These are phyloP conservation scores for Acidomyces sp. DNA, from an alignment of 495 filamentous ascomycete species.

Conservation along the genomic window DNA sequence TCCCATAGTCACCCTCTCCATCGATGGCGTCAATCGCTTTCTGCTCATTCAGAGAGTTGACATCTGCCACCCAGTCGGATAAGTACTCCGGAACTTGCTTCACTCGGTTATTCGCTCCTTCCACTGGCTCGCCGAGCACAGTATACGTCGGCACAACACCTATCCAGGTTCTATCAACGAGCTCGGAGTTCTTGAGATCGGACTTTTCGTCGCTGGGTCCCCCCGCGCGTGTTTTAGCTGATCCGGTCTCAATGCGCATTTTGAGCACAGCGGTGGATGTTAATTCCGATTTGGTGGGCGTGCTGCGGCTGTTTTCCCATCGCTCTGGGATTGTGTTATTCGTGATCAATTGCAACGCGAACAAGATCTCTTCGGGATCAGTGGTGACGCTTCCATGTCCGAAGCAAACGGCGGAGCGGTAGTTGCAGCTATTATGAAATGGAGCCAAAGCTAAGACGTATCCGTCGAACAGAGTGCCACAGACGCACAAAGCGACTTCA, in stretches of 20 bases:
- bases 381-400: constrained; percentile 48
- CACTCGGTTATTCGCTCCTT: constrained; percentile 47
- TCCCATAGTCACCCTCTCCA: constrained; percentile 6
- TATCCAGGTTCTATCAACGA: constrained; percentile 56
- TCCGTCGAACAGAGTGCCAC: constrained; percentile 58
- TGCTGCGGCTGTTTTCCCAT: constrained; percentile 50
- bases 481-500: constrained; percentile 52
- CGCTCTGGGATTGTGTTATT: constrained; percentile 55
- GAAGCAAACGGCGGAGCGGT: constrained; percentile 69
- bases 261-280: constrained; percentile 61
- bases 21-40: constrained; percentile 18
- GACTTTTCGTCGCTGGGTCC: constrained; percentile 55
- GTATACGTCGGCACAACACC: constrained; percentile 70
- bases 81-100: constrained; percentile 52
- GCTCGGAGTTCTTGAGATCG: constrained; percentile 45
- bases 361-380: constrained; percentile 53
- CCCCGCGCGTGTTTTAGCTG: constrained; percentile 64
- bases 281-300: constrained; percentile 63
- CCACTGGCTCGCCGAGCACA: constrained; percentile 53
- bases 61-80: constrained; percentile 37
- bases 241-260: constrained; percentile 55
- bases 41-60: constrained; percentile 17
- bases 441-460: constrained; percentile 66
- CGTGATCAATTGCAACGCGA: constrained; percentile 73
- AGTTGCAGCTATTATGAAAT: constrained; percentile 75